A percentile compares a stretch with the other conserved stretches of the same genome.
Conservation (phyloP, 1,284 basidiomycete genomes). For the Ceratorhiza oryzae-sativae region DNA sequence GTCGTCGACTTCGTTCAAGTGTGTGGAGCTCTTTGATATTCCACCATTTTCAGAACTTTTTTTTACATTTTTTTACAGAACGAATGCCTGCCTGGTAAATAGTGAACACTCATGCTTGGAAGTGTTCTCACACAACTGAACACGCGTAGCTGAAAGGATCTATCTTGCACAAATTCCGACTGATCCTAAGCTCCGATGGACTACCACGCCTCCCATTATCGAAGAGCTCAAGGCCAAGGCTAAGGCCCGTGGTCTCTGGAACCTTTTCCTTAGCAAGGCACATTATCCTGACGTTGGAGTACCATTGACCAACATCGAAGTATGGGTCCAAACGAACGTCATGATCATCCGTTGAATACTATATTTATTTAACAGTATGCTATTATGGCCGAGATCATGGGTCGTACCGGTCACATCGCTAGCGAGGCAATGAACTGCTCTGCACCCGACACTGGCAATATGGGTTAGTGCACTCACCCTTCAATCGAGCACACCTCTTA, state of each 20-base stretch:
- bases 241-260: constrained; percentile 90
- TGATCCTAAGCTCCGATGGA: constrained; percentile 82
- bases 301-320: constrained; percentile 92
- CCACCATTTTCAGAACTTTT: background rate
- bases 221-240: constrained; percentile 90
- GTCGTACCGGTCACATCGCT: constrained; percentile 81
- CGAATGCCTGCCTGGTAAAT: constrained; percentile 37
- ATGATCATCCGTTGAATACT: background rate
- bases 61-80: constrained; percentile 18
- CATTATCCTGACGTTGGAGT: constrained; percentile 91
- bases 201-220: constrained; percentile 80
- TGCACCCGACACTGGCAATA: constrained; percentile 95
- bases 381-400: constrained; percentile 95
- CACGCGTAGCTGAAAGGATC: constrained; percentile 62
- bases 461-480: constrained; percentile 67
- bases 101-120: background rate
- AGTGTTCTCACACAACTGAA: background rate
- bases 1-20: constrained; percentile 88
- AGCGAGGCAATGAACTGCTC: constrained; percentile 90
- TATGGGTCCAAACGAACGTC: constrained; percentile 50
- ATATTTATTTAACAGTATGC: constrained; percentile 73
- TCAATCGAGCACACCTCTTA: constrained; percentile 24
- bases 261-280: constrained; percentile 92
- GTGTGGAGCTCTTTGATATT: constrained; percentile 45
- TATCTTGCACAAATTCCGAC: constrained; percentile 84